Conservation (phyloP, 2,329 filamentous ascomycete species). For the Colletotrichum sp. region DNA sequence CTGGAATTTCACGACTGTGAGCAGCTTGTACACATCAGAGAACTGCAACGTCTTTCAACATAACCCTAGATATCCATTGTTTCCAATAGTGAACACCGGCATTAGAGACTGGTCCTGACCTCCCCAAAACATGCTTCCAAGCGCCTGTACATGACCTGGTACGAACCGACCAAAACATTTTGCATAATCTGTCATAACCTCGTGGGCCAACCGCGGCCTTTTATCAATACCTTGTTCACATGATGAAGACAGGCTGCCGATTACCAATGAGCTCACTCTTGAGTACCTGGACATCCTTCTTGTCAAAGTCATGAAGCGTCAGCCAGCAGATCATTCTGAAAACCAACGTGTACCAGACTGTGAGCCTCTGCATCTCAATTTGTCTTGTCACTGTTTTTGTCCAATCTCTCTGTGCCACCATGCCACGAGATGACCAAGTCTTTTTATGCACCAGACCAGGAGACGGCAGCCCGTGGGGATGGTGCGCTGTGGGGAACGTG, state of each 20-base stretch:
- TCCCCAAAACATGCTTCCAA: background rate
- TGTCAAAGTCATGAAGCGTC: slow-evolving; percentile 41
- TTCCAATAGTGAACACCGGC: too few relatives aligned
- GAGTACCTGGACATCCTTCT: slow-evolving; percentile 34
- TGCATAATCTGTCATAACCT: background rate
- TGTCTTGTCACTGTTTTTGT: background rate
- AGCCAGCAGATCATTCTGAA: slow-evolving; percentile 44
- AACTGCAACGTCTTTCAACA: background rate
- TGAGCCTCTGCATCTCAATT: background rate
- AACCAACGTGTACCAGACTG: slow-evolving; percentile 36
- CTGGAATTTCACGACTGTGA: too few relatives aligned
- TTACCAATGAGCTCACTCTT: slow-evolving; percentile 38
- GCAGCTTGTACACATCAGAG: background rate
- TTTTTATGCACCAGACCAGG: background rate
- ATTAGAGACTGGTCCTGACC: background rate
- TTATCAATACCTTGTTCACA: background rate
- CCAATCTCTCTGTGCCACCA: background rate
- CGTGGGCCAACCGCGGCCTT: background rate
- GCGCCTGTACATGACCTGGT: background rate
- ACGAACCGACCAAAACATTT: background rate
- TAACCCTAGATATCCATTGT: too few relatives aligned
- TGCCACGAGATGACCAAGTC: background rate
- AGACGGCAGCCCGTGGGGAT: background rate
- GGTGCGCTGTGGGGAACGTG: background rate
- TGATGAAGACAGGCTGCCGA: slow-evolving; percentile 39